A percentile compares a stretch with the other conserved stretches of the same genome.
Evolutionary conservation across 106 monocot genomes (phyloP).

Genomic region (Phalaenopsis aphrodite): DNA sequence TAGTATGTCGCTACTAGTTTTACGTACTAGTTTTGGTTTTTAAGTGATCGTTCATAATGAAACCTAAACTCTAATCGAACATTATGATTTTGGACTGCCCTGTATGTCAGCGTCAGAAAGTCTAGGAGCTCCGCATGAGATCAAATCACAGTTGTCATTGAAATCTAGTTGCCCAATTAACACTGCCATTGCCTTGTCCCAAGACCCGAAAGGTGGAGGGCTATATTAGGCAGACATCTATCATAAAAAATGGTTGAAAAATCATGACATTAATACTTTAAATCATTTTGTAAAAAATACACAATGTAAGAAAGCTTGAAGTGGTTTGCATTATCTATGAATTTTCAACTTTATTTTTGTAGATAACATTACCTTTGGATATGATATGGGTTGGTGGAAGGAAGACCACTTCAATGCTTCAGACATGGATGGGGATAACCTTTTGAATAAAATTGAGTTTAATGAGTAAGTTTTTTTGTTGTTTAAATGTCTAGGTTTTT

Average conservation of each 20-base stretch:
- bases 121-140: background rate
- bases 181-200: no score
- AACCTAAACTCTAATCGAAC: background rate
- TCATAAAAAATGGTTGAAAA: no score
- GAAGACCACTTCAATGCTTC: slow-evolving; percentile 93
- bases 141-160: background rate
- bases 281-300: no score
- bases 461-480: slow-evolving; percentile 51
- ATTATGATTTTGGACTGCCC: background rate
- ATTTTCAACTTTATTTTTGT: background rate
- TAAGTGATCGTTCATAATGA: background rate
- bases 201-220: no score
- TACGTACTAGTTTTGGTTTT: background rate
- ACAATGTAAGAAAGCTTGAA: background rate
- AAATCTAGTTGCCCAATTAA: background rate
- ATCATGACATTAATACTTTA: no score
- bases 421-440: slow-evolving; percentile 75
- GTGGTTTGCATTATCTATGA: background rate
- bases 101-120: background rate
- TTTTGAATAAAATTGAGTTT: slow-evolving; percentile 82
- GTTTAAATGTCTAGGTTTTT: background rate
- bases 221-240: no score
- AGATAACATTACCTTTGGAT: slow-evolving; percentile 18
- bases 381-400: slow-evolving; percentile 67
- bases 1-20: background rate